phyloP scores from a whole-genome alignment of 139 green algal genomes.

The Coelastrella sp. region DNA sequence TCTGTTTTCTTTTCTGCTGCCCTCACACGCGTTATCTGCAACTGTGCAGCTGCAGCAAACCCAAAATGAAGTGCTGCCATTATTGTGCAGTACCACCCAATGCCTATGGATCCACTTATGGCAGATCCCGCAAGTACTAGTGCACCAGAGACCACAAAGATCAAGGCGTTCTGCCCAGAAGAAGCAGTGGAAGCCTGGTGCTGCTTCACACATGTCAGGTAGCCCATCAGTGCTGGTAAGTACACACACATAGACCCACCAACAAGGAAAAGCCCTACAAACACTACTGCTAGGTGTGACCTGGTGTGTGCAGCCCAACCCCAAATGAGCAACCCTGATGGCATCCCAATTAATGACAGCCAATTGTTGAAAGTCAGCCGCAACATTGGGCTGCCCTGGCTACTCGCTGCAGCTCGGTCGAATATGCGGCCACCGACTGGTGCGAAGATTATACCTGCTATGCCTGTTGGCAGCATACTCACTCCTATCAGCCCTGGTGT shows the following conservation, averaged over 20 bases:
- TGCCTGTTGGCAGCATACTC: constrained; percentile 2
- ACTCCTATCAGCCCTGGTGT: constrained; percentile 1
- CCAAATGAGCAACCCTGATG: neutral
- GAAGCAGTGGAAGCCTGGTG: constrained; percentile 17
- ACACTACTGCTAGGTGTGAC: neutral
- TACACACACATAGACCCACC: constrained; percentile 21
- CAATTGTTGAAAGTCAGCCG: constrained; percentile 8
- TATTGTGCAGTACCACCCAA: constrained; percentile 1
- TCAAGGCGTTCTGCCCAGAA: constrained; percentile 23
- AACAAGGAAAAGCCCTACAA: neutral
- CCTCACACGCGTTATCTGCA: neutral
- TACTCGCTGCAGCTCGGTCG: constrained; percentile 6
- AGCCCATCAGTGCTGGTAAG: constrained; percentile 15
- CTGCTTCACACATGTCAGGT: constrained; percentile 29
- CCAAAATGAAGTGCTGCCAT: neutral
- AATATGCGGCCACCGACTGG: neutral
- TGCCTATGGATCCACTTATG: neutral
- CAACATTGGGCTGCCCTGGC: neutral
- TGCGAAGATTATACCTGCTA: constrained; percentile 8
- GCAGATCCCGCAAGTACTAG: constrained; percentile 23
- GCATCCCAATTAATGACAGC: constrained; percentile 16
- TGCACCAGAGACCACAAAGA: constrained; percentile 5
- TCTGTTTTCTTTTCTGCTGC: neutral
- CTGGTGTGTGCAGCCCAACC: neutral
- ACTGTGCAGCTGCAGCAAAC: neutral